A percentile compares a stretch with the other conserved stretches of the same genome.
These are phyloP conservation scores for Apiospora rasikravindrae DNA, from an alignment of 2,329 filamentous ascomycete genomes.

Conservation along the genomic window DNA sequence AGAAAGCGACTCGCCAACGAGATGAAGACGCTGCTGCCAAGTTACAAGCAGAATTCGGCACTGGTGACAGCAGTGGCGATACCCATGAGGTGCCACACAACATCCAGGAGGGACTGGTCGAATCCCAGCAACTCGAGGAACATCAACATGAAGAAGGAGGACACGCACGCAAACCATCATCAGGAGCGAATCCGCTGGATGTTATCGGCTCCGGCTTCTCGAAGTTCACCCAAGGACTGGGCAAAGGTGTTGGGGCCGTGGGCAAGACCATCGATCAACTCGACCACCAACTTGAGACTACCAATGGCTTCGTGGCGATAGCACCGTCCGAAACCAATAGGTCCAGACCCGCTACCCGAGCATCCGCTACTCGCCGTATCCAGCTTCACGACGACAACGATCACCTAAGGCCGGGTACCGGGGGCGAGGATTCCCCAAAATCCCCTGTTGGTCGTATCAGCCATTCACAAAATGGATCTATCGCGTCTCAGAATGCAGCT, in stretches of 20 bases:
- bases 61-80: slow-evolving; percentile 58
- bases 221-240: slow-evolving; percentile 57
- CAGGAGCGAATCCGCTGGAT: slow-evolving; percentile 36
- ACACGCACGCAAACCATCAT: neutral
- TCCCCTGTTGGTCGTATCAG: slow-evolving; percentile 20
- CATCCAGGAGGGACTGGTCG: slow-evolving; percentile 45
- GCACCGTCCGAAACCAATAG: slow-evolving; percentile 30
- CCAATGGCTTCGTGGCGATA: slow-evolving; percentile 57
- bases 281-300: slow-evolving; percentile 58
- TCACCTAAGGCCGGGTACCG: slow-evolving; percentile 33
- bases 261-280: slow-evolving; percentile 53
- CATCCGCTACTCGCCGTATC: slow-evolving; percentile 37
- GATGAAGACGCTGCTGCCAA: slow-evolving; percentile 56
- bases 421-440: slow-evolving; percentile 25
- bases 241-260: slow-evolving; percentile 49
- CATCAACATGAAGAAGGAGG: slow-evolving; percentile 26
- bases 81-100: slow-evolving; percentile 59
- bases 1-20: slow-evolving; percentile 52
- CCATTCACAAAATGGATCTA: slow-evolving; percentile 40
- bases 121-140: slow-evolving; percentile 33
- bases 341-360: slow-evolving; percentile 29
- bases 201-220: slow-evolving; percentile 45
- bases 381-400: slow-evolving; percentile 43
- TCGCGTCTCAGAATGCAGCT: slow-evolving; percentile 46
- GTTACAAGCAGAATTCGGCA: slow-evolving; percentile 53